These are phyloP conservation scores for Apophysomyces sp. DNA, from an alignment of 371 early-diverging fungal species.

Conservation along the genomic window DNA sequence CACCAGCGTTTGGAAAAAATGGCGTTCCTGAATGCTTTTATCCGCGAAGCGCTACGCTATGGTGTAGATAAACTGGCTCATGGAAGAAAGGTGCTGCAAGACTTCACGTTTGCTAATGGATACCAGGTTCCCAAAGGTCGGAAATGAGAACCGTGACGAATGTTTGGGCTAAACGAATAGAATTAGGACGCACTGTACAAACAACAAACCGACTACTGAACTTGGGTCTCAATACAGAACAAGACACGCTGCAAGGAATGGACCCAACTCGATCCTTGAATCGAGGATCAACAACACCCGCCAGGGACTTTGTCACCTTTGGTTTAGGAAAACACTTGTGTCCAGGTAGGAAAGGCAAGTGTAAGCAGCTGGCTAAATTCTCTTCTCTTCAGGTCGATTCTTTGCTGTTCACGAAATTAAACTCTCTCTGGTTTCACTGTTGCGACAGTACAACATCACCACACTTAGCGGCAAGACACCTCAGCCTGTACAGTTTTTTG, in stretches of 20 bases:
- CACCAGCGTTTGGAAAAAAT: slow-evolving; percentile 25
- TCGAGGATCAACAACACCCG: slow-evolving; percentile 16
- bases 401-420: slow-evolving; percentile 54
- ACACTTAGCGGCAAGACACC: slow-evolving; percentile 19
- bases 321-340: slow-evolving; percentile 39
- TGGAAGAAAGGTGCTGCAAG: slow-evolving; percentile 22
- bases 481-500: slow-evolving; percentile 15
- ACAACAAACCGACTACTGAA: slow-evolving; percentile 25
- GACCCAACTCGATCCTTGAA: slow-evolving; percentile 22
- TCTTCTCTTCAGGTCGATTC: slow-evolving; percentile 39
- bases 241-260: slow-evolving; percentile 19
- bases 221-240: slow-evolving; percentile 17
- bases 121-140: slow-evolving; percentile 34
- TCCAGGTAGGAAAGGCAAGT: slow-evolving; percentile 10
- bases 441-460: slow-evolving; percentile 24
- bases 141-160: neutral
- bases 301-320: slow-evolving; percentile 31
- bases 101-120: slow-evolving; percentile 37
- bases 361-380: neutral
- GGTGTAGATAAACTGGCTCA: slow-evolving; percentile 30
- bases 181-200: slow-evolving; percentile 21
- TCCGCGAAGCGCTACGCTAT: slow-evolving; percentile 35
- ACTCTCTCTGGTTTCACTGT: slow-evolving; percentile 21
- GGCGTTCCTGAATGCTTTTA: slow-evolving; percentile 29
- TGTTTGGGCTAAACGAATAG: neutral